A percentile compares a stretch with the other conserved stretches of the same genome.
Evolutionary conservation across 495 filamentous ascomycete genomes (phyloP).

Genomic region (Tirmania nivea): DNA sequence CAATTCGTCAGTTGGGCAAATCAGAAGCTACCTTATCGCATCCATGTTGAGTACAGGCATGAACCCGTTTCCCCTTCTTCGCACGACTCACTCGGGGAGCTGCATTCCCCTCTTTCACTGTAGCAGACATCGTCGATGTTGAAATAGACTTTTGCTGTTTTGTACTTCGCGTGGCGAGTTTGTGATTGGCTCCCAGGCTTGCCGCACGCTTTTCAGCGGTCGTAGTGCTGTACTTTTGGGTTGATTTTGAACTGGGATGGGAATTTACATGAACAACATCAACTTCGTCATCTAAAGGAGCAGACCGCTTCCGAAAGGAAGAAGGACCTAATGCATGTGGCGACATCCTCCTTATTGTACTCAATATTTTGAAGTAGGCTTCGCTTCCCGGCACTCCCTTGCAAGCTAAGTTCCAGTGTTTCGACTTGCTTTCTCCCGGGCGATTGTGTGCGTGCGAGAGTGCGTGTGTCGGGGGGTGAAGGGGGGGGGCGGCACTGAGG

Average conservation of each 20-base stretch:
- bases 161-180: neutral
- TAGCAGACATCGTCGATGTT: neutral
- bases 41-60: constrained; percentile 17
- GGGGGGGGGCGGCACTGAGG: too few species aligned
- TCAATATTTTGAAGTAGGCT: neutral
- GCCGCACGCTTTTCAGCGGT: neutral
- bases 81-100: constrained; percentile 18
- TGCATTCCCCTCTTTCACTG: constrained; percentile 2
- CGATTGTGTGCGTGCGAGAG: too few species aligned
- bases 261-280: neutral
- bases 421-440: too few species aligned
- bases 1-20: neutral
- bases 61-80: constrained; percentile 21
- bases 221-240: too few species aligned
- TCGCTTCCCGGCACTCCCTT: too few species aligned
- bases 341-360: neutral
- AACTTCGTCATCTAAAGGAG: neutral
- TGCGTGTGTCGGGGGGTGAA: too few species aligned
- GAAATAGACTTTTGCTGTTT: neutral
- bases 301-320: neutral
- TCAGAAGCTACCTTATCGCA: constrained; percentile 17
- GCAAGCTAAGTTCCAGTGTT: too few species aligned
- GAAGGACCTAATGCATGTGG: neutral
- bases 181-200: neutral
- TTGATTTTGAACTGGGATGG: neutral